A percentile compares a stretch with the other conserved stretches of the same genome.
These are phyloP conservation scores for Lycium ferocissimum DNA, from an alignment of 257 asterid species.

Conservation along the genomic window DNA sequence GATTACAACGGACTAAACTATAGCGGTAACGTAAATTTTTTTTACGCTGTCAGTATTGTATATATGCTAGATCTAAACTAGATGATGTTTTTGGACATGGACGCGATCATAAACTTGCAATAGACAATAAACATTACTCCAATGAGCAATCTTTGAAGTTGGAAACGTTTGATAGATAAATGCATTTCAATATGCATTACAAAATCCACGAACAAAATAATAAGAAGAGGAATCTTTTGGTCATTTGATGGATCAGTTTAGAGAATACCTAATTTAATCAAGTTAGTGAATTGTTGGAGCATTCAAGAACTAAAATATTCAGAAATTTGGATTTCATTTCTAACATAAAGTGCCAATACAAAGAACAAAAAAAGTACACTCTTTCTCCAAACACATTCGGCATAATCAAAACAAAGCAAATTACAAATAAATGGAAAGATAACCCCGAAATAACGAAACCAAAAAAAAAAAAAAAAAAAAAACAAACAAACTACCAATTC, in stretches of 20 bases:
- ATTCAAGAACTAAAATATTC: not conserved
- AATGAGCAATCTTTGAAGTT: not conserved
- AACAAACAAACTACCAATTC: constrained; percentile 45
- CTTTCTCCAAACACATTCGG: constrained; percentile 11
- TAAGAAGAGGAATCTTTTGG: not conserved
- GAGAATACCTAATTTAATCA: not conserved
- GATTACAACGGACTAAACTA: too few relatives aligned
- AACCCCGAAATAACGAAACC: not conserved
- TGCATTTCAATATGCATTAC: not conserved
- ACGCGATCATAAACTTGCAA: not conserved
- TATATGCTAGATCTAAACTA: not conserved
- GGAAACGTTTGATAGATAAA: not conserved
- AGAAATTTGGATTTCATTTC: constrained; percentile 27
- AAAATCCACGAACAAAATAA: not conserved
- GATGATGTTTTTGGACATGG: not conserved
- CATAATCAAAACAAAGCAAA: not conserved
- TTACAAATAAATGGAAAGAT: constrained; percentile 25
- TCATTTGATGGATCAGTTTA: not conserved
- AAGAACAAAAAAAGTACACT: constrained; percentile 34
- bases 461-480: not conserved
- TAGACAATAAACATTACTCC: not conserved
- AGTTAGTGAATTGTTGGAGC: not conserved
- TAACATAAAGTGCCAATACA: not conserved
- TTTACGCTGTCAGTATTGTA: too few relatives aligned
- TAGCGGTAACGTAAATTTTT: not conserved